Base-by-base conservation (phyloP, 495 filamentous ascomycete species). In the Choiromyces venosus region DNA sequence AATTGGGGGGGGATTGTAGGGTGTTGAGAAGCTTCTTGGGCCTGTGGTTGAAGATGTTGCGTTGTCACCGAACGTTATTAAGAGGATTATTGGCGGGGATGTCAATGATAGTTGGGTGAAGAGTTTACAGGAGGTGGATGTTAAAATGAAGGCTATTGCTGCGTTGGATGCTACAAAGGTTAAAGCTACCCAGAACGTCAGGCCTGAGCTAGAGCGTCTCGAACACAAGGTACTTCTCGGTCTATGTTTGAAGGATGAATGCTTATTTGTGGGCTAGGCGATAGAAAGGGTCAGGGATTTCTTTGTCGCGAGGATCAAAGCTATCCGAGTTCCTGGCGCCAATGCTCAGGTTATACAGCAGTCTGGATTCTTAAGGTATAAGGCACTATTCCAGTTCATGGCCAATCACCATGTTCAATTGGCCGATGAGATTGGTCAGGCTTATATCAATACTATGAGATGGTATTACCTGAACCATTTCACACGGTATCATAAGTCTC, bases 391-490 rank as follows among this genome's bases (percentile, higher is more conserved):
- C 83, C 85, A 87, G 37, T 99, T 97, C 80, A 86, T 98, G 42
- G 88, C 89, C 52, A 88, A 87, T 73, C 90, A 92, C 71, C 93
- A 98, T 76, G 84, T 89, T 1, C 84, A 87, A 37, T 87, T 99
- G 8, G 91, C 92, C 2, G 90, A 92, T 44, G 91, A 97, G 80
- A 96, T 98, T 76, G 88, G 88, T 29, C 92, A 94, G 83, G 95
- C 95, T 9, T 99, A 99, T 76, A 90, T 96, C 83, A 97, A 97
- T 83, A 99, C 95, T 10, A 97, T 99, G 94, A 88, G 93, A 65
- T 99, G 95, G 95, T 99, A 99, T 78, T 98, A 98, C 79, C 84
- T 89, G 52, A 94, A 91, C 73, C 90, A 97, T 82, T 99, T 99
- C 81, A 90, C 88, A 5, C 91, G 94, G 25, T 99, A 98, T 81